Conservation (phyloP, 495 filamentous ascomycete genomes). For the Letharia lupina region DNA sequence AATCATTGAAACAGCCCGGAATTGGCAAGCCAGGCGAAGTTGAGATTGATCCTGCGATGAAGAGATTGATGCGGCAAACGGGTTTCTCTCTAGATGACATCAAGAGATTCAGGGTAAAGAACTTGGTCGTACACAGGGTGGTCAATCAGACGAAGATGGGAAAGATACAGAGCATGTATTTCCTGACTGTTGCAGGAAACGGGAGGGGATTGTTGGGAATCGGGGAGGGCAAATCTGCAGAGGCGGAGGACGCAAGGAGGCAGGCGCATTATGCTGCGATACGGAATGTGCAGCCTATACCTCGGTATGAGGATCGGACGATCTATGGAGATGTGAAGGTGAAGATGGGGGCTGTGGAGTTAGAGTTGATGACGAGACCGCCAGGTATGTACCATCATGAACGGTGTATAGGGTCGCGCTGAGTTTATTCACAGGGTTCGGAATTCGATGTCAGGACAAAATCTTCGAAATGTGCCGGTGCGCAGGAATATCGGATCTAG, state of each 20-base stretch:
- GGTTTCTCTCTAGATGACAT: constrained; percentile 56
- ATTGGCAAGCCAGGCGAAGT: constrained; percentile 17
- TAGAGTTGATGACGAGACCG: constrained; percentile 70
- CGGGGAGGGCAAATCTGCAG: constrained; percentile 79
- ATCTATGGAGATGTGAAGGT: constrained; percentile 77
- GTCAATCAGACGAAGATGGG: constrained; percentile 93
- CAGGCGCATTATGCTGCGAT: constrained; percentile 72
- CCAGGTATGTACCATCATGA: constrained; percentile 58
- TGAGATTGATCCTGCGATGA: constrained; percentile 46
- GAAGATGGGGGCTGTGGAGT: constrained; percentile 76
- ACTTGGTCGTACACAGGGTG: constrained; percentile 62
- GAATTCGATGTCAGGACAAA: constrained; percentile 77
- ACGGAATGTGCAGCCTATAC: constrained; percentile 76
- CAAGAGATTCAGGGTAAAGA: constrained; percentile 47
- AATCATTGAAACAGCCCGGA: constrained; percentile 9
- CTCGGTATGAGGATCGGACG: constrained; percentile 81
- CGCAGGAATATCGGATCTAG: constrained; percentile 76
- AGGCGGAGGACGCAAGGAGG: constrained; percentile 50
- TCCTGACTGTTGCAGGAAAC: constrained; percentile 74
- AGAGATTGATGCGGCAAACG: constrained; percentile 56
- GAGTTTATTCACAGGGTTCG: constrained; percentile 59
- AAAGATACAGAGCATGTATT: constrained; percentile 67
- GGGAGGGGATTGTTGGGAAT: constrained; percentile 75
- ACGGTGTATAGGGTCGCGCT: neutral
- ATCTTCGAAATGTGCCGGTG: constrained; percentile 88